Percentiles rank a stretch among this genome's conserved stretches.
Evolutionary conservation across 257 asterid genomes (phyloP).

Genomic region (Phtheirospermum japonicum): DNA sequence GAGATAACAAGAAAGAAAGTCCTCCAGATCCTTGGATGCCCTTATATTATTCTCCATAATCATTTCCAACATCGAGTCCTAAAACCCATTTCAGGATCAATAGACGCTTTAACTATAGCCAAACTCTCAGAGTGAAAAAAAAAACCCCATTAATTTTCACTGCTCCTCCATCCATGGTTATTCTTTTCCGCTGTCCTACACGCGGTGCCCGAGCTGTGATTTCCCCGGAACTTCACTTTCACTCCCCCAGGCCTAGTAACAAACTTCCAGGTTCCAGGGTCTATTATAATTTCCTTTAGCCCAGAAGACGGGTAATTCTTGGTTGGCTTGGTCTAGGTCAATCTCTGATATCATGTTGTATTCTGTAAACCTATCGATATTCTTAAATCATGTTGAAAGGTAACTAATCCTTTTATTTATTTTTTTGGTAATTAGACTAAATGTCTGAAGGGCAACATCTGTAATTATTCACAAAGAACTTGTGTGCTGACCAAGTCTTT

Average conservation of each 20-base stretch:
- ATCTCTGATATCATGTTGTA: conserved; percentile 42
- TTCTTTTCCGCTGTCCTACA: conserved; percentile 39
- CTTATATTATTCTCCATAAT: conserved; percentile 70
- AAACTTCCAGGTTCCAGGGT: conserved; percentile 38
- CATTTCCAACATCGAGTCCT: conserved; percentile 95
- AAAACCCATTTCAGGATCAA: conserved; percentile 82
- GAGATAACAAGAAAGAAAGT: conserved; percentile 85
- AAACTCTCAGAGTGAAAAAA: conserved; percentile 55
- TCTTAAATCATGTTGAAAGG: no score
- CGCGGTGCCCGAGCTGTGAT: conserved; percentile 40
- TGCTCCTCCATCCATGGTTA: conserved; percentile 35
- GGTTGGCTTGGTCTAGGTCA: neutral
- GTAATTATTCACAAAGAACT: no score
- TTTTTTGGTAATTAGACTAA: no score
- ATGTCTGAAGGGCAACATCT: no score
- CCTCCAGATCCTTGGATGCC: conserved; percentile 69
- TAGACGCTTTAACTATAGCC: conserved; percentile 82
- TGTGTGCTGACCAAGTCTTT: no score
- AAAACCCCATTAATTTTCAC: neutral
- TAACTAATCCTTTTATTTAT: no score
- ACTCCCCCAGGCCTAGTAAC: conserved; percentile 11
- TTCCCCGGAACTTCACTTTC: conserved; percentile 52
- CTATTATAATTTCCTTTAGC: neutral
- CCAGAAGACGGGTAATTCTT: no score
- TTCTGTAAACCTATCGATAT: conserved; percentile 24